Evolutionary conservation across 75 land plant species (phyloP), one percentile per base, ranked within the genome.

Genomic region (Larix kaempferi): DNA sequence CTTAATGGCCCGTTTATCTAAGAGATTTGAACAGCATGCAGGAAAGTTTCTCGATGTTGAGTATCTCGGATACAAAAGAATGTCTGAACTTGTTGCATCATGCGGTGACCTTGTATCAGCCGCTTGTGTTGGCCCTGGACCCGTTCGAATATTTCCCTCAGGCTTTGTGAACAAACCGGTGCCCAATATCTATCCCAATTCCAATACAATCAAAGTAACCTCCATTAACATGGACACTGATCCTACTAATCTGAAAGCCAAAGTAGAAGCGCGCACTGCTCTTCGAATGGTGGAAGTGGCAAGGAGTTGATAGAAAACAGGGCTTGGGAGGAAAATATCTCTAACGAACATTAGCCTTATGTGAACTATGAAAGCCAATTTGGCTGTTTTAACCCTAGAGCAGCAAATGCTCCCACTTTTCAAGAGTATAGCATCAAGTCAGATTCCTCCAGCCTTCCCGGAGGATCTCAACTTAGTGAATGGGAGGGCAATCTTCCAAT

Each of bases 371-470:
- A 29, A 66, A 66, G 0, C 2, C n/a, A 37, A 35, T 66, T 65
- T 14, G 33, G 29, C 39, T 26, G 44, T 35, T 65, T 33, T 35
- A 65, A 17, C 2, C 41, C 39, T 6, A 35, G 41, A 17, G 71
- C 35, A 17, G 33, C 39, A 58, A 58, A 21, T 17, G 0, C 6
- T 19, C 14, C 39, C 19, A 49, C 16, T 37, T 67, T 37, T 37
- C 44, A 67, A 67, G 71, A 67, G 49, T 67, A 67, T 67, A 35
- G 17, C n/a, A 37, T 33, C 71, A 67, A 66, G 71, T 66, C 71
- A 37, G 71, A 33, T 35, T 66, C 71, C 21, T 66, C 71, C 5
- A 16, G n/a, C 19, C 33, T 49, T 66, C 71, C 71, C 37, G n/a
- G 15, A 66, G 71, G 71, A 35, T 66, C 41, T 1, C 41, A 37